Percentiles rank a stretch among this genome's conserved stretches.
Conservation (phyloP, 768 basidiomycete species). For the Boletellus emodensis region DNA sequence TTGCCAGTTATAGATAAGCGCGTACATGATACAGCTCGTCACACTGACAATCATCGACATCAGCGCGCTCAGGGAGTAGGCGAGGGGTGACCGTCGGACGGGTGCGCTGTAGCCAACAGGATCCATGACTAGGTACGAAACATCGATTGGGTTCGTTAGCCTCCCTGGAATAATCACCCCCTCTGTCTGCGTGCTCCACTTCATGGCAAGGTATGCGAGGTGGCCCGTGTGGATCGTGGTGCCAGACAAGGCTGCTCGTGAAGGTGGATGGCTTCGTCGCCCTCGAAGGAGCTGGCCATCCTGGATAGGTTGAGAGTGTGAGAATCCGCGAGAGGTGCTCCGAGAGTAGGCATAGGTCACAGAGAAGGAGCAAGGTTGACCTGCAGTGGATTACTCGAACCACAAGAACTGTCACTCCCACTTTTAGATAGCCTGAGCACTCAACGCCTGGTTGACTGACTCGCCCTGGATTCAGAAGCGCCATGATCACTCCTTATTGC, state of each 20-base stretch:
- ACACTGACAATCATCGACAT: slow-evolving; percentile 23
- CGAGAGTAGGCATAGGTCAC: slow-evolving; percentile 18
- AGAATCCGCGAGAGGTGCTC: slow-evolving; percentile 9
- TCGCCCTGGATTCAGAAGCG: too few species aligned
- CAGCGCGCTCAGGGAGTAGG: slow-evolving; percentile 6
- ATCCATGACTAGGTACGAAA: slow-evolving; percentile 15
- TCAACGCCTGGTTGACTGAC: background rate
- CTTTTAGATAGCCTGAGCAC: slow-evolving; percentile 1
- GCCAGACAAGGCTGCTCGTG: slow-evolving; percentile 25
- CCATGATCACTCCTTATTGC: too few species aligned
- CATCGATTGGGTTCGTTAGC: slow-evolving; percentile 14
- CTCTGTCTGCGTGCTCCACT: slow-evolving; percentile 6
- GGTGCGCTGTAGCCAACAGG: slow-evolving; percentile 5
- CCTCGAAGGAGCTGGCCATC: slow-evolving; percentile 34
- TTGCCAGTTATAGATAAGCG: slow-evolving; percentile 26
- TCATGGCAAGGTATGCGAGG: slow-evolving; percentile 20
- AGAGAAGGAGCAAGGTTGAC: too few species aligned
- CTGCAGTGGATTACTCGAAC: too few species aligned
- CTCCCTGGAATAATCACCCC: slow-evolving; percentile 18
- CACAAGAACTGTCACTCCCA: background rate
- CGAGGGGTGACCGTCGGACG: slow-evolving; percentile 3
- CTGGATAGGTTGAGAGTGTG: slow-evolving; percentile 25
- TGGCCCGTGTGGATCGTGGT: slow-evolving; percentile 21
- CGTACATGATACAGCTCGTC: slow-evolving; percentile 21
- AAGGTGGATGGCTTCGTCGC: slow-evolving; percentile 32